Conservation (phyloP, 495 filamentous ascomycete species). For the Aspergillus cristatus region DNA sequence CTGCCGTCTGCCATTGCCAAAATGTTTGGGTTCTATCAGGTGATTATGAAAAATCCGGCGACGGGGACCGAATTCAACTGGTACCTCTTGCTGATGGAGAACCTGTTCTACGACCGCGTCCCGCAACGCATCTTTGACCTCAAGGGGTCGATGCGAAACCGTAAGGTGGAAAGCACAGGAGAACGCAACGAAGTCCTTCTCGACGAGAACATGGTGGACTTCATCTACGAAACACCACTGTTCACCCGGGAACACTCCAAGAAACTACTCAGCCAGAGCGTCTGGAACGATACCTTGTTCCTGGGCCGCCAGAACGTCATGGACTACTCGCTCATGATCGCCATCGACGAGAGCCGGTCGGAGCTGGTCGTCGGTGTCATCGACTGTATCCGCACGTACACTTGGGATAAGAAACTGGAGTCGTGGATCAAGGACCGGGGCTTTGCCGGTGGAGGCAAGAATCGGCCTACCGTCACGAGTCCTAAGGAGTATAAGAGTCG, state of each 20-base stretch:
- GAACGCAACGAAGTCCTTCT: slow-evolving; percentile 93
- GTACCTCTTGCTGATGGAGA: slow-evolving; percentile 94
- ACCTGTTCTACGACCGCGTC: slow-evolving; percentile 92
- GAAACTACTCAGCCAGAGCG: slow-evolving; percentile 68
- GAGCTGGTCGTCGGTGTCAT: slow-evolving; percentile 97
- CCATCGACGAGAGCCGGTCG: slow-evolving; percentile 79
- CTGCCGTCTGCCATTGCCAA: slow-evolving; percentile 96
- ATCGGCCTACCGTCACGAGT: slow-evolving; percentile 89
- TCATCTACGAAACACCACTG: slow-evolving; percentile 93
- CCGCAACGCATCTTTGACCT: slow-evolving; percentile 94
- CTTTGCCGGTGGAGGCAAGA: slow-evolving; percentile 74
- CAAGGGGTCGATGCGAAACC: slow-evolving; percentile 97
- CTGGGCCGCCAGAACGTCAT: slow-evolving; percentile 89
- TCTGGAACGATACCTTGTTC: slow-evolving; percentile 97
- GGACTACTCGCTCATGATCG: slow-evolving; percentile 98
- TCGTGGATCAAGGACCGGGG: slow-evolving; percentile 97
- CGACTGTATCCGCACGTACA: slow-evolving; percentile 96
- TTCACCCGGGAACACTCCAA: slow-evolving; percentile 92
- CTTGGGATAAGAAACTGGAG: slow-evolving; percentile 98
- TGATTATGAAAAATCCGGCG: slow-evolving; percentile 87
- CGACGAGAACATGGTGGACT: slow-evolving; percentile 99
- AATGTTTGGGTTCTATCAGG: slow-evolving; percentile 98
- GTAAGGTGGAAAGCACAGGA: slow-evolving; percentile 88
- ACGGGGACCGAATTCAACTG: slow-evolving; percentile 93
- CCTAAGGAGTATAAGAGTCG: slow-evolving; percentile 95